Evolutionary conservation across 2,329 filamentous ascomycete species (phyloP).

Genomic region (Venturia asperata): DNA sequence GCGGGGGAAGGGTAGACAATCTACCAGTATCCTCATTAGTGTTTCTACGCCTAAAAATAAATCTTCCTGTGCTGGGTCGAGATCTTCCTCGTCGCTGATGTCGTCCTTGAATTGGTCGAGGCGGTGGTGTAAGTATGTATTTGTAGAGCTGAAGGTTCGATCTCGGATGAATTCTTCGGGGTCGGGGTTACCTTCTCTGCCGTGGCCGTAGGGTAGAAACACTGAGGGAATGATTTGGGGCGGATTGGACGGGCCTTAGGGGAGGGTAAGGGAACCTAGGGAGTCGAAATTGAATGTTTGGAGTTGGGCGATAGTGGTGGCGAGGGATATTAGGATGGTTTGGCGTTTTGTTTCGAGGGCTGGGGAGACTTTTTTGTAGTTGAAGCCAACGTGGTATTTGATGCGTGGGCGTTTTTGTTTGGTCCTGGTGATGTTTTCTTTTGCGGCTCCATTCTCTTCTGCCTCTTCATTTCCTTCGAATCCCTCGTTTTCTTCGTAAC

Average conservation of each 20-base stretch:
- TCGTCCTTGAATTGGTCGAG: background rate
- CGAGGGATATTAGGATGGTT: slow-evolving; percentile 7
- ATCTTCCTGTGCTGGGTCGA: too few relatives aligned
- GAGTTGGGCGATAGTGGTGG: background rate
- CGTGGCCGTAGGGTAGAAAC: background rate
- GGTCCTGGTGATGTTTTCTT: too few relatives aligned
- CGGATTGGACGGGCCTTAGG: background rate
- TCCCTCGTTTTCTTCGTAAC: too few relatives aligned
- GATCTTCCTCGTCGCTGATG: background rate
- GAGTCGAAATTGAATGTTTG: slow-evolving; percentile 8
- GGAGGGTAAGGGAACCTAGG: background rate
- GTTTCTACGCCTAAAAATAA: too few relatives aligned
- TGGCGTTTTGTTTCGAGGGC: slow-evolving; percentile 4
- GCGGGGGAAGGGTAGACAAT: background rate
- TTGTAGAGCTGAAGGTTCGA: too few relatives aligned
- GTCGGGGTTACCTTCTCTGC: too few relatives aligned
- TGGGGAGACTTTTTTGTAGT: background rate
- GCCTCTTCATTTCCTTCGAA: too few relatives aligned
- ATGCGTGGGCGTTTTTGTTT: too few relatives aligned
- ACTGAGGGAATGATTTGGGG: background rate
- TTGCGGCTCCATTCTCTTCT: too few relatives aligned
- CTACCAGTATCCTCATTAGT: background rate
- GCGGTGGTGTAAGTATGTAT: too few relatives aligned
- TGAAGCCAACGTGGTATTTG: background rate
- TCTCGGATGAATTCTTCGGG: too few relatives aligned